These are phyloP conservation scores for Zychaea mexicana DNA, from an alignment of 371 early-diverging fungal species.

Conservation along the genomic window DNA sequence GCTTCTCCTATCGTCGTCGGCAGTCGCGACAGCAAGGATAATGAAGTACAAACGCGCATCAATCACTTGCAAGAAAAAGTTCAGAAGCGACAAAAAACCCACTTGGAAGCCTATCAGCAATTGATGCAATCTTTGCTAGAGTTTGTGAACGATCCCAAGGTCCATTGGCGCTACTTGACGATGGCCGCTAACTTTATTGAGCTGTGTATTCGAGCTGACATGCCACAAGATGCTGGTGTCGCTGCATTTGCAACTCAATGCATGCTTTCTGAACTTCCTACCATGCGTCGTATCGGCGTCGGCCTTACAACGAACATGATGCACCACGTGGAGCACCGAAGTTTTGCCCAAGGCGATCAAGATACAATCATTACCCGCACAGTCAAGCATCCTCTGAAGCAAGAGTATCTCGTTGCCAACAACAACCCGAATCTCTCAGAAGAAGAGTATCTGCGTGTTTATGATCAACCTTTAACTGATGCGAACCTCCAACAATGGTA, in stretches of 20 bases:
- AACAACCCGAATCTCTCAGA: conserved; percentile 9
- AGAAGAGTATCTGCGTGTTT: conserved; percentile 23
- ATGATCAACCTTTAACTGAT: conserved; percentile 31
- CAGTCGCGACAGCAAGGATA: no score
- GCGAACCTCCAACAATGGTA: conserved; percentile 33
- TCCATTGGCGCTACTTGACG: conserved; percentile 82
- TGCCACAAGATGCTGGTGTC: conserved; percentile 56
- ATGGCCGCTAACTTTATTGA: conserved; percentile 82
- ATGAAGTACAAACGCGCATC: conserved; percentile 16
- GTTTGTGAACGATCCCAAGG: conserved; percentile 51
- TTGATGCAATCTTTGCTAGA: conserved; percentile 40
- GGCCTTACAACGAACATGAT: conserved; percentile 48
- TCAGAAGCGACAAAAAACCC: conserved; percentile 23
- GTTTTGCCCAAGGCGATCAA: conserved; percentile 51
- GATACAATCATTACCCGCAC: conserved; percentile 41
- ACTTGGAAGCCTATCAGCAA: conserved; percentile 23
- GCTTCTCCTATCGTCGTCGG: not conserved
- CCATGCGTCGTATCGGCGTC: conserved; percentile 69
- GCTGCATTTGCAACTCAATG: conserved; percentile 58
- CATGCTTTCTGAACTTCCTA: conserved; percentile 71
- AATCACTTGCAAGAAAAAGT: conserved; percentile 18
- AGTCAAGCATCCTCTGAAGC: conserved; percentile 50
- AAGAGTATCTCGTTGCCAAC: not conserved
- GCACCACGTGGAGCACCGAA: conserved; percentile 63
- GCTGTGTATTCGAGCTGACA: conserved; percentile 59